Evolutionary conservation across 1,284 basidiomycete species (phyloP), one percentile per base, ranked within the genome.

Genomic region (Irpex rosettiformis): DNA sequence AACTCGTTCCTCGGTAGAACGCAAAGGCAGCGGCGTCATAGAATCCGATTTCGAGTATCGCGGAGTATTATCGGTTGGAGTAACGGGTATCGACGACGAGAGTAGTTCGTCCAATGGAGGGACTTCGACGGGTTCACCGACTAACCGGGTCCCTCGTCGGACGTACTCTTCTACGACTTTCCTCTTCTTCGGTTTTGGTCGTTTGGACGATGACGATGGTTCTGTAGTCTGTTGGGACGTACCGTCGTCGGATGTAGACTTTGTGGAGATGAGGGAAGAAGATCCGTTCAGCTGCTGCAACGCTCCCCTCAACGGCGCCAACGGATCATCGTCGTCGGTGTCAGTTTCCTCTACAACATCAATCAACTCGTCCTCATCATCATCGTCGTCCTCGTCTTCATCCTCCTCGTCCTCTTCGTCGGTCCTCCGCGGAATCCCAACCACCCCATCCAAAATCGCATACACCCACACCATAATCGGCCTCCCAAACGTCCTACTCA

Each of bases 281-380:
- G 76, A 72, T 4, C 68, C 64, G 45, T 79, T 81, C 22, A 91
- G 77, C 52, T 82, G 80, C 60, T 83, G 74, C 24, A 92, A 71
- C 55, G 85, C 86, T 21, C 85, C 85, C 57, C 82, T 84, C n/a
- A 93, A 72, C 22, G 86, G 83, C 3, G 86, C 86, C 11, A 90
- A 75, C 7, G 79, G 79, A 68, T 89, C 83, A 18, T 68, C 67
- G 2, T 88, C 82, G 16, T 69, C 68, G 1, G 69, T 75, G 21
- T 69, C 74, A 16, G 72, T 56, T 61, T 77, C 70, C 69, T 81
- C 72, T 10, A 85, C 76, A 4, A 91, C 77, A 57, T 88, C 86
- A 57, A 89, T 78, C 11, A 86, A 76, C 63, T 87, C 85, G 29
- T 82, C 78, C 10, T 77, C 77, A 52, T 80, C 77, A 2, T 73